Base-by-base conservation (phyloP, 768 basidiomycete genomes). In the Leccinum imitatum region DNA sequence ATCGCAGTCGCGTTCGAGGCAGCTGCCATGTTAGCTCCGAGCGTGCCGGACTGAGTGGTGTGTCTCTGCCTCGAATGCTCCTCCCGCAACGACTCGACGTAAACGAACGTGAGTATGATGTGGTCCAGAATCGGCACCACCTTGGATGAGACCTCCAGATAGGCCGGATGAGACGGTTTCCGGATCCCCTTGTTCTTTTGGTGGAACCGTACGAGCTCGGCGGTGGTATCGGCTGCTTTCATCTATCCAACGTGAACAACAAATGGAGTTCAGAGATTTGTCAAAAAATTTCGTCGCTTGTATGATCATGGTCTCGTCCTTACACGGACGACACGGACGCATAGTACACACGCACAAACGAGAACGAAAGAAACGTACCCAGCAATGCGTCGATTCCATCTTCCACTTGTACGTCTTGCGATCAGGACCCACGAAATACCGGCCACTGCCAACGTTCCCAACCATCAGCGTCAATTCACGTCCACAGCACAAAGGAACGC, bases 381-480 rank as follows among this genome's bases (percentile, higher is more conserved):
- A 64, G 14, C 69, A 70, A 6, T 70, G 67, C 6, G 62, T 61
- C 19, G 59, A 56, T 9, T 65, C 67, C 11, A 74, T 25, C 25
- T 65, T 67, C 77, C 76, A 78, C 19, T 72, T 71, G 64, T 75
- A 78, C 25, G 61, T 59, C 9, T 54, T 64, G 2, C 62, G 65
- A 57, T 77, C 69, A 0, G 67, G 72, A 11, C 73, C 77, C 27
- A 59, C 59, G 54, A 77, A 77, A 17, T 70, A 63, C n/a, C 71
- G 73, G 27, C 68, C 67, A 30, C 76, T 77, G 37, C 8, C 8
- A 6, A 3, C 39, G 31, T 52, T 39, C 7, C 44, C 9, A 44
- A 17, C 23, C n/a, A 27, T 64, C 44, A 64, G 31, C 41, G 11
- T 56, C 14, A 2, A 14, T 17, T 27, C 15, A 13, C 3, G 7